Base-by-base conservation (phyloP, 441 rosid species). In the Bocquillonia castaneifolia region DNA sequence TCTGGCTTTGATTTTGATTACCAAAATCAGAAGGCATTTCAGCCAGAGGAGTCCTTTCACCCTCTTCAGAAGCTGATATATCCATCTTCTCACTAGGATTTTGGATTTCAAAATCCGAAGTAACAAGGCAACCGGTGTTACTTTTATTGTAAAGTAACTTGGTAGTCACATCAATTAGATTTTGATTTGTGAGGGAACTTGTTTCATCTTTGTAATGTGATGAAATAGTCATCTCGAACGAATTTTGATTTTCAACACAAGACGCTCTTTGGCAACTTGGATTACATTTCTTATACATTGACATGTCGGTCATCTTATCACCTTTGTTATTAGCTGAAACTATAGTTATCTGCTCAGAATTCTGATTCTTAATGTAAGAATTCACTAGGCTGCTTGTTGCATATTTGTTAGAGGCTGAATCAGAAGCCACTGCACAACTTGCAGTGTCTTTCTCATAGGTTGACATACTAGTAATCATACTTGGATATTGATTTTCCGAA, bases 21-120 rank as follows among this genome's bases (percentile, higher is more conserved):
- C 25, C 51, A 40, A 60, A 61, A 61, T 61, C 65, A 10, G 51
- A 61, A 15, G 48, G 13, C n/a, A 15, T 51, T 23, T 13, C 45
- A 14, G 23, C 3, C 18, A 34, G 13, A n/a, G 22, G 39, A 37
- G 51, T 25, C 20, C 32, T 17, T 23, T 12, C 34, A 65, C 48
- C 68, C 7, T 34, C 57, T 23, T 6, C 29, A 23, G 31, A 65
- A 8, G 59, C 22, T 65, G 59, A 51, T 32, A 22, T 36, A n/a
- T 12, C 20, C 14, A 45, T 22, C 31, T 15, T 64, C 58, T 50
- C 14, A 18, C 18, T n/a, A 28, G 26, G 58, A 63, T 64, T 51
- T 40, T 60, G 64, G 8, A 22, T 14, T 15, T 26, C 52, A 42
- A 40, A 40, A 37, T 52, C 59, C 31, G 17, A 3, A 52, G 32